phyloP scores from a whole-genome alignment of 257 asterid genomes.

The Solanum chiquidenum region DNA sequence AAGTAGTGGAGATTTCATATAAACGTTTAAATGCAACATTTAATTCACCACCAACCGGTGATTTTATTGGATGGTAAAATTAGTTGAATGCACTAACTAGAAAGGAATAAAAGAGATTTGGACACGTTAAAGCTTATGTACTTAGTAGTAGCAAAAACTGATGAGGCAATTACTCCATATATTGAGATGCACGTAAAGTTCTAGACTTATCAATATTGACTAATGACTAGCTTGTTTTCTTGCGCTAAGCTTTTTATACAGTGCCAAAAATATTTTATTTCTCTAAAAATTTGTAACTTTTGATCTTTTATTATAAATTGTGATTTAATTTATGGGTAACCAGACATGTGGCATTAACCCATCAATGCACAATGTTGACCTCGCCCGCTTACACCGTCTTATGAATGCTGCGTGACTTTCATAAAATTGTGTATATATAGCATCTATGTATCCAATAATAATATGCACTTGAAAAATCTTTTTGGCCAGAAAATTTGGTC shows the following conservation, averaged over 20 bases:
- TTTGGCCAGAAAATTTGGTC: too few relatives aligned
- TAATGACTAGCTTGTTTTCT: neutral
- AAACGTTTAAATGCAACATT: neutral
- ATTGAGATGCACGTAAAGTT: neutral
- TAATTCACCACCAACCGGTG: neutral
- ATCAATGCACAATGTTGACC: neutral
- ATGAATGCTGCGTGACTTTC: neutral
- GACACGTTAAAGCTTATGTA: neutral
- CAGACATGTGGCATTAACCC: neutral
- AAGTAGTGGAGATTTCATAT: neutral
- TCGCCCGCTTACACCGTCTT: neutral
- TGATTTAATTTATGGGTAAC: neutral
- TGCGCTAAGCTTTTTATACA: neutral
- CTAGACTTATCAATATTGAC: neutral
- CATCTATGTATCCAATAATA: too few relatives aligned
- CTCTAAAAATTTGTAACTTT: neutral
- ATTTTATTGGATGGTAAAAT: neutral
- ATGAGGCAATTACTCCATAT: neutral
- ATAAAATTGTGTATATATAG: neutral
- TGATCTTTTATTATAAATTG: neutral
- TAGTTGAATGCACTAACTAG: neutral
- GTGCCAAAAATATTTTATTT: neutral
- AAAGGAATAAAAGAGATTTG: neutral
- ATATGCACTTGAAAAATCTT: too few relatives aligned
- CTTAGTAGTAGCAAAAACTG: neutral